Conservation (phyloP, 2,329 filamentous ascomycete species). For the Davidsoniella australis region DNA sequence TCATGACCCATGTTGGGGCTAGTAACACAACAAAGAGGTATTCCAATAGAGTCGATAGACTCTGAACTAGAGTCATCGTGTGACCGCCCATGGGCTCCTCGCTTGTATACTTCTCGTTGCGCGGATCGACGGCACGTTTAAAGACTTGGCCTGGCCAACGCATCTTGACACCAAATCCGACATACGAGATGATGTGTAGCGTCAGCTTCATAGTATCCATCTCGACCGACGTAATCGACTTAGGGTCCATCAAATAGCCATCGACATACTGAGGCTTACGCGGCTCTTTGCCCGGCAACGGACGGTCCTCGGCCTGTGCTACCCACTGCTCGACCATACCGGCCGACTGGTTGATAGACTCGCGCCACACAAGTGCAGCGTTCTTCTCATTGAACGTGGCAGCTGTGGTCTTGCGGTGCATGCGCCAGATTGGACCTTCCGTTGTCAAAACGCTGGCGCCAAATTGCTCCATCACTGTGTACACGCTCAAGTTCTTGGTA, state of each 20-base stretch:
- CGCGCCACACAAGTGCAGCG: constrained; percentile 46
- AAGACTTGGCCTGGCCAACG: constrained; percentile 45
- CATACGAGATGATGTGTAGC: constrained; percentile 42
- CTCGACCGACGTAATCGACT: constrained; percentile 36
- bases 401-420: constrained; percentile 54
- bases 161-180: constrained; percentile 51
- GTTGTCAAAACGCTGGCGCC: constrained; percentile 56
- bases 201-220: constrained; percentile 47
- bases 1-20: constrained; percentile 38
- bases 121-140: constrained; percentile 25
- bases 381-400: constrained; percentile 65
- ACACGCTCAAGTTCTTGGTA: constrained; percentile 27
- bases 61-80: constrained; percentile 47
- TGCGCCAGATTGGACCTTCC: constrained; percentile 52
- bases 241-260: constrained; percentile 11
- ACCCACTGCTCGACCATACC: constrained; percentile 44
- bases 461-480: constrained; percentile 29
- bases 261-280: constrained; percentile 14
- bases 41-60: constrained; percentile 43
- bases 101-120: constrained; percentile 31
- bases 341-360: constrained; percentile 44
- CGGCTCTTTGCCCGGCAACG: constrained; percentile 1
- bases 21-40: constrained; percentile 46
- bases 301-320: constrained; percentile 15
- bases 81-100: constrained; percentile 33